A percentile compares a stretch with the other conserved stretches of the same genome.
phyloP scores from a whole-genome alignment of 2,329 filamentous ascomycete species.

The Allantophomopsis lycopodina region DNA sequence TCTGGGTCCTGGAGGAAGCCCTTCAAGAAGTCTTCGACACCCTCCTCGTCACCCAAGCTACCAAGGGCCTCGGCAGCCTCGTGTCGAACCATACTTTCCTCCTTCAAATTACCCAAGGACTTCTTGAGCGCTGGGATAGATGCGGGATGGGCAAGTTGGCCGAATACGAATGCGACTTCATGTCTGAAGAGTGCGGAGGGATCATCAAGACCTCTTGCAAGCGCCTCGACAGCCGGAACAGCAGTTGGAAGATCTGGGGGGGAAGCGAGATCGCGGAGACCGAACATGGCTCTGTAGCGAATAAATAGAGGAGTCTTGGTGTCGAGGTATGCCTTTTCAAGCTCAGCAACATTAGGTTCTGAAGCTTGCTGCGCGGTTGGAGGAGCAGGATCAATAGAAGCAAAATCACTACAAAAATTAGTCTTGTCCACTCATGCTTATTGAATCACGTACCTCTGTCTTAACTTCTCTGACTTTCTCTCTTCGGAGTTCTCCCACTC shows the following conservation, averaged over 20 bases:
- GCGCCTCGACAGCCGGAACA: slow-evolving; percentile 69
- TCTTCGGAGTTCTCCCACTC: slow-evolving; percentile 77
- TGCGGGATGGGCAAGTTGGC: slow-evolving; percentile 90
- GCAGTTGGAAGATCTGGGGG: slow-evolving; percentile 85
- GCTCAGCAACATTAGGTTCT: slow-evolving; percentile 52
- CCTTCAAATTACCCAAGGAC: slow-evolving; percentile 63
- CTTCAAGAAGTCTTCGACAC: slow-evolving; percentile 76
- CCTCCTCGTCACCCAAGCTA: slow-evolving; percentile 83
- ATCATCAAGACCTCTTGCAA: slow-evolving; percentile 77
- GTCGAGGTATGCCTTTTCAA: slow-evolving; percentile 70
- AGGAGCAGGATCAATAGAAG: slow-evolving; percentile 88
- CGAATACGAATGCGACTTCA: slow-evolving; percentile 97
- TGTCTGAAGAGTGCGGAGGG: slow-evolving; percentile 88
- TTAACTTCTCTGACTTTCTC: slow-evolving; percentile 61
- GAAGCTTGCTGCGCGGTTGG: slow-evolving; percentile 59
- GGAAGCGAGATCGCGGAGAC: slow-evolving; percentile 84
- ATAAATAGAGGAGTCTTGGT: slow-evolving; percentile 70
- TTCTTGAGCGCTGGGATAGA: slow-evolving; percentile 81
- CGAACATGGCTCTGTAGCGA: slow-evolving; percentile 96
- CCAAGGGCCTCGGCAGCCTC: slow-evolving; percentile 95
- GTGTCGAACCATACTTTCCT: slow-evolving; percentile 93
- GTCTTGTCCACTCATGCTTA: slow-evolving; percentile 2
- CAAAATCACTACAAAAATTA: slow-evolving; percentile 59
- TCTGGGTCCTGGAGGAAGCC: slow-evolving; percentile 82
- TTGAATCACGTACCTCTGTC: slow-evolving; percentile 51